Evolutionary conservation across 1,284 basidiomycete species (phyloP).

Genomic region (Ceratobasidium sp.): DNA sequence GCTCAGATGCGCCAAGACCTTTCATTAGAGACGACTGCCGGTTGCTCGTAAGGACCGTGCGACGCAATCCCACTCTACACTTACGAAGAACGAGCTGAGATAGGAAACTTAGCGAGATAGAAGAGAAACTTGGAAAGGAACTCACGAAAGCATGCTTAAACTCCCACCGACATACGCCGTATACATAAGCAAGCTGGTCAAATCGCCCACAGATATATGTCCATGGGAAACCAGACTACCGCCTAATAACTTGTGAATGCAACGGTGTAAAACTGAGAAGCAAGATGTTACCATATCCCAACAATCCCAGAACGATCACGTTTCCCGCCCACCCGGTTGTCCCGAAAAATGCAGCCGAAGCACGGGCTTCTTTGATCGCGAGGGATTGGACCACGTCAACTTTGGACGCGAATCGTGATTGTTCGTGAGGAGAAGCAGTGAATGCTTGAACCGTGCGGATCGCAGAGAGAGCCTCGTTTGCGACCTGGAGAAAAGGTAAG

Average conservation of each 20-base stretch:
- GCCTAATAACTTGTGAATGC: slow-evolving; percentile 63
- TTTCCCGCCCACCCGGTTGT: slow-evolving; percentile 96
- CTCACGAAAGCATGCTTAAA: slow-evolving; percentile 83
- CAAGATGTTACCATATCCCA: slow-evolving; percentile 83
- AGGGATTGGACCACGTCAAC: slow-evolving; percentile 81
- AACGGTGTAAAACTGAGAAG: neutral
- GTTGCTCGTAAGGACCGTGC: neutral
- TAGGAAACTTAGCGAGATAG: neutral
- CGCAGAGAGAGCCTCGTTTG: slow-evolving; percentile 93
- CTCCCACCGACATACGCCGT: slow-evolving; percentile 91
- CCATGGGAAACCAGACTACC: slow-evolving; percentile 91
- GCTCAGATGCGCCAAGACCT: slow-evolving; percentile 91
- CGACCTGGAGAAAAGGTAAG: slow-evolving; percentile 67
- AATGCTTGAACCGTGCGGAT: slow-evolving; percentile 94
- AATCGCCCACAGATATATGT: slow-evolving; percentile 90
- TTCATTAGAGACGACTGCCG: slow-evolving; percentile 84
- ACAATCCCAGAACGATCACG: slow-evolving; percentile 87
- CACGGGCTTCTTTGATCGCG: slow-evolving; percentile 90
- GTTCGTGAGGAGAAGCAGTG: slow-evolving; percentile 84
- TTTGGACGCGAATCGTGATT: slow-evolving; percentile 74
- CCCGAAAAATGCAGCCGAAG: slow-evolving; percentile 93
- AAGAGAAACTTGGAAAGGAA: slow-evolving; percentile 43
- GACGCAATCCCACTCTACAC: slow-evolving; percentile 51
- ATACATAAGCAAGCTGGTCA: slow-evolving; percentile 93
- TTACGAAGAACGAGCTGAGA: slow-evolving; percentile 70